Conservation (phyloP, 768 basidiomycete genomes). For the Hypholoma fasciculare region DNA sequence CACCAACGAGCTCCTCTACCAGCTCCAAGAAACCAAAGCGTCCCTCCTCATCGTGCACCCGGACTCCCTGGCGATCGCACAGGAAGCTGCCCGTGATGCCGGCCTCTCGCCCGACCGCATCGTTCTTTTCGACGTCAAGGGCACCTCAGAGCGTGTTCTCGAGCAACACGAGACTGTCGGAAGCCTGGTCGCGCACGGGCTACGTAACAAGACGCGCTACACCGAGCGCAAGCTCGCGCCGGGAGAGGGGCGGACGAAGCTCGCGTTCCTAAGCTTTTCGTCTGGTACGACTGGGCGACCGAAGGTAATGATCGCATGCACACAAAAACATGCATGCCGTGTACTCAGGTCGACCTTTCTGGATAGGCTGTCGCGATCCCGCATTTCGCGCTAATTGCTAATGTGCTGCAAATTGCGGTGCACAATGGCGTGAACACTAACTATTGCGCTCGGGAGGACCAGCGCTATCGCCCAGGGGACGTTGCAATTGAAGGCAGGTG, state of each 20-base stretch:
- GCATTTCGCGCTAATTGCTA: conserved; percentile 59
- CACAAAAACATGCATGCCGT: neutral
- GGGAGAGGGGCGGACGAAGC: conserved; percentile 67
- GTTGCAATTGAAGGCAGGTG: conserved; percentile 58
- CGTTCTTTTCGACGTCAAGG: conserved; percentile 38
- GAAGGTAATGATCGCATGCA: conserved; percentile 41
- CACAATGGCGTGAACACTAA: conserved; percentile 51
- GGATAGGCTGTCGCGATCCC: conserved; percentile 59
- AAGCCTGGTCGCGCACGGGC: conserved; percentile 48
- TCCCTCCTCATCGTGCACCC: conserved; percentile 48
- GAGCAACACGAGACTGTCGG: conserved; percentile 38
- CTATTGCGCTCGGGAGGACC: conserved; percentile 44
- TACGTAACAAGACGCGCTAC: conserved; percentile 36
- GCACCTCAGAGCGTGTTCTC: conserved; percentile 3
- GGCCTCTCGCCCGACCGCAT: conserved; percentile 43
- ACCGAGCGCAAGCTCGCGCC: conserved; percentile 49
- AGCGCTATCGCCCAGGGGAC: conserved; percentile 61
- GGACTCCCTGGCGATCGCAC: conserved; percentile 40
- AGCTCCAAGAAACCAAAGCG: conserved; percentile 50
- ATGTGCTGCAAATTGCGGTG: conserved; percentile 58
- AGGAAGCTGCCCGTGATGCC: conserved; percentile 36
- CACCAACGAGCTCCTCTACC: conserved; percentile 53
- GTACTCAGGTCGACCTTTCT: neutral
- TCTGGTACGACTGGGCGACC: conserved; percentile 76
- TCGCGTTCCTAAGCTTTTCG: conserved; percentile 73